These are phyloP conservation scores for Aspergillus sergii DNA, from an alignment of 2,329 filamentous ascomycete genomes.

Conservation along the genomic window DNA sequence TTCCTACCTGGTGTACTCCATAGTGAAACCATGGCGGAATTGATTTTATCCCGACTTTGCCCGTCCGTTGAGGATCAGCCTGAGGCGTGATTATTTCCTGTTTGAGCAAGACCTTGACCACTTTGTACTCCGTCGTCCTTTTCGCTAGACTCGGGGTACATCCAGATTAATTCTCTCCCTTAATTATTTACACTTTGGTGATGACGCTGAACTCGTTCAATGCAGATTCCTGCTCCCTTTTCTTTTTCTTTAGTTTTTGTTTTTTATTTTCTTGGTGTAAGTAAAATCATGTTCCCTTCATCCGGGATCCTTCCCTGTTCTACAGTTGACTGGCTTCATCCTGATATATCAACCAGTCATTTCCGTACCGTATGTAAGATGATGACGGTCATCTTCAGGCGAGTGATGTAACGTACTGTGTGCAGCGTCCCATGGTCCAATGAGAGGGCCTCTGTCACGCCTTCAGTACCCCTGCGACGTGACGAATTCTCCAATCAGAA, in stretches of 20 bases:
- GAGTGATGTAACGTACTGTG: neutral
- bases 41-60: slow-evolving; percentile 16
- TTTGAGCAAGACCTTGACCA: neutral
- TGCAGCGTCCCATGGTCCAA: neutral
- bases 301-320: neutral
- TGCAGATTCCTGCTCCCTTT: neutral
- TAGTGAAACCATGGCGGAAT: slow-evolving; percentile 9
- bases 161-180: neutral
- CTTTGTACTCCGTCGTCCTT: neutral
- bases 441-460: neutral
- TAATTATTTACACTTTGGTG: neutral
- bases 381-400: neutral
- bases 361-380: neutral
- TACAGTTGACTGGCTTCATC: neutral
- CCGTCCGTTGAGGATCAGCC: neutral
- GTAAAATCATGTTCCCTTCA: neutral
- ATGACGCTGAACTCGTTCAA: neutral
- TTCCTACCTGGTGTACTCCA: neutral
- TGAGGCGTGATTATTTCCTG: neutral
- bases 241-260: neutral
- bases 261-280: neutral
- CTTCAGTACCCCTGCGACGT: neutral
- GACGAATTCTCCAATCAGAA: slow-evolving; percentile 7
- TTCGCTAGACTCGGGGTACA: neutral
- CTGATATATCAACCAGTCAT: neutral